These are phyloP conservation scores for Pharus latifolius DNA, from an alignment of 176 grass and related monocot species.

Conservation along the genomic window DNA sequence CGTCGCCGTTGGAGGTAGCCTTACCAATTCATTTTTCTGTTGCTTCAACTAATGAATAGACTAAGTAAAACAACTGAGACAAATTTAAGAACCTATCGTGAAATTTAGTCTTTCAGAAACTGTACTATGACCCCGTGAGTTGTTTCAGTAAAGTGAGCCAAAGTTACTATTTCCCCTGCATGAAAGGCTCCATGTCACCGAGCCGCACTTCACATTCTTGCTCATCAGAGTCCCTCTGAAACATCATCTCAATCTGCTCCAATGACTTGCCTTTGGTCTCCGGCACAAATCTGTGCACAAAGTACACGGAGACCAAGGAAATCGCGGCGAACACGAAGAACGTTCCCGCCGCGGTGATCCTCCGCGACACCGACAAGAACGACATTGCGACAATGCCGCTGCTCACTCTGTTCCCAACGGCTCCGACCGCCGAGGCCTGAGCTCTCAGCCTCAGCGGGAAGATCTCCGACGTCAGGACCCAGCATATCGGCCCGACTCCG, in stretches of 20 bases:
- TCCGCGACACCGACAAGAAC: conserved; percentile 25
- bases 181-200: conserved; percentile 5
- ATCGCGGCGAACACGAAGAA: conserved; percentile 28
- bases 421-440: conserved; percentile 30
- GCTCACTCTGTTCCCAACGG: conserved; percentile 26
- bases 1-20: too few species aligned
- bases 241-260: conserved; percentile 40
- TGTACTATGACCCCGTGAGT: too few species aligned
- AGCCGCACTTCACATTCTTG: conserved; percentile 15
- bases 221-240: conserved; percentile 2
- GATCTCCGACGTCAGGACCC: conserved; percentile 36
- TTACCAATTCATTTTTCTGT: too few species aligned
- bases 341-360: conserved; percentile 16
- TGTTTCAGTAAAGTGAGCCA: too few species aligned
- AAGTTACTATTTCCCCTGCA: conserved; percentile 3
- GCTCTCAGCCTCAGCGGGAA: conserved; percentile 30
- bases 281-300: conserved; percentile 32
- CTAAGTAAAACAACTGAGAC: too few species aligned
- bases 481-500: conserved; percentile 30
- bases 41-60: too few species aligned
- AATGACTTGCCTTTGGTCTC: conserved; percentile 35
- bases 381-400: conserved; percentile 32
- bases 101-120: too few species aligned
- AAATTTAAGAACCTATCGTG: too few species aligned
- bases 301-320: conserved; percentile 14